These are phyloP conservation scores for Fusarium coicis DNA, from an alignment of 2,329 filamentous ascomycete species.

Conservation along the genomic window DNA sequence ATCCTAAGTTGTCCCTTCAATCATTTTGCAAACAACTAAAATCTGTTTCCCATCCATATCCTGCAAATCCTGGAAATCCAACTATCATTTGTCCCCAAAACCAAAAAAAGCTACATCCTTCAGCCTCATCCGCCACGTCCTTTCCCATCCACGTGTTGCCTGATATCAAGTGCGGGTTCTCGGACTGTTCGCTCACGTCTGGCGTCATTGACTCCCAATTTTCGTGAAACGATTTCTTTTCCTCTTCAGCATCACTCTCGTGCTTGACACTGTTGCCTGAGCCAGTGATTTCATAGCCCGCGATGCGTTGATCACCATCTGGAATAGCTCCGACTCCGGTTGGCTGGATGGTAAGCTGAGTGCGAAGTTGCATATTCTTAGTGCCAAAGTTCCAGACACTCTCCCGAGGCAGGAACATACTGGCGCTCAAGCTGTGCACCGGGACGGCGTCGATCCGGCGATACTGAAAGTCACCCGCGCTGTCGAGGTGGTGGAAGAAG, in stretches of 20 bases:
- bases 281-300: slow-evolving; percentile 27
- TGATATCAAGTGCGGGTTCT: slow-evolving; percentile 48
- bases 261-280: slow-evolving; percentile 9
- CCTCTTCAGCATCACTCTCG: slow-evolving; percentile 25
- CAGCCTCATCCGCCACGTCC: slow-evolving; percentile 5
- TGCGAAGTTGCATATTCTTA: slow-evolving; percentile 27
- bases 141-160: slow-evolving; percentile 55
- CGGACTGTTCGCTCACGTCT: slow-evolving; percentile 52
- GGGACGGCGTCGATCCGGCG: slow-evolving; percentile 60
- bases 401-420: slow-evolving; percentile 62
- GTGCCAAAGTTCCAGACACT: slow-evolving; percentile 63
- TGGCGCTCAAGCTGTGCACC: slow-evolving; percentile 65
- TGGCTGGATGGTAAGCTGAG: slow-evolving; percentile 19
- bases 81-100: slow-evolving; percentile 18
- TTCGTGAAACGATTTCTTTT: slow-evolving; percentile 47
- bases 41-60: slow-evolving; percentile 32
- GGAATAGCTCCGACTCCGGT: slow-evolving; percentile 42
- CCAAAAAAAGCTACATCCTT: slow-evolving; percentile 17
- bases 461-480: slow-evolving; percentile 59
- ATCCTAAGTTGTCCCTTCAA: slow-evolving; percentile 25
- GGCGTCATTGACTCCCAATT: slow-evolving; percentile 52
- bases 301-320: slow-evolving; percentile 37
- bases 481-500: slow-evolving; percentile 63
- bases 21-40: slow-evolving; percentile 31
- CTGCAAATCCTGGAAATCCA: slow-evolving; percentile 32